phyloP scores from a whole-genome alignment of 2,329 filamentous ascomycete species.

The Cryphonectria naterciae region DNA sequence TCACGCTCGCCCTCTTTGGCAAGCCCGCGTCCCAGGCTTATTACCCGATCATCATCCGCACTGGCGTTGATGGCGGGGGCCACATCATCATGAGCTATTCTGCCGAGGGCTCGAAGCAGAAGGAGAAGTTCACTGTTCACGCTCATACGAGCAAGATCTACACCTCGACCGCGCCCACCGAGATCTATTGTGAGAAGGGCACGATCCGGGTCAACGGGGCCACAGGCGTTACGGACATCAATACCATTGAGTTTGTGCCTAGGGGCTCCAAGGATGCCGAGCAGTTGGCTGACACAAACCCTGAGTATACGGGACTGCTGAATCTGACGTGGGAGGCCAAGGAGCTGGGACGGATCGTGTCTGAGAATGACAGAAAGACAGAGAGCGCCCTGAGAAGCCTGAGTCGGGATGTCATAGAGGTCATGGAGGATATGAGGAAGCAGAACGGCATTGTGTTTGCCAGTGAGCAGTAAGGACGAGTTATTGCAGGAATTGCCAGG shows the following conservation, averaged over 20 bases:
- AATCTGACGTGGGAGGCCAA: conserved; percentile 28
- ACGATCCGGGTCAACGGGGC: conserved; percentile 25
- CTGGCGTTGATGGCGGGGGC: conserved; percentile 25
- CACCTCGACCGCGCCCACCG: conserved; percentile 28
- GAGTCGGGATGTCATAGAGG: conserved; percentile 23
- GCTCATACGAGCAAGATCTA: conserved; percentile 30
- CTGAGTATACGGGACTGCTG: conserved; percentile 24
- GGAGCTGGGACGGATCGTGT: conserved; percentile 21
- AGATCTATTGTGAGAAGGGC: conserved; percentile 29
- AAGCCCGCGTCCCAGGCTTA: conserved; percentile 25
- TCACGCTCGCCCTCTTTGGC: conserved; percentile 26
- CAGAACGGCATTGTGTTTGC: conserved; percentile 26
- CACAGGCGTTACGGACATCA: conserved; percentile 26
- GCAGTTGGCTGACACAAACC: conserved; percentile 23
- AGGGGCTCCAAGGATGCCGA: conserved; percentile 23
- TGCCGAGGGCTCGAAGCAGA: conserved; percentile 22
- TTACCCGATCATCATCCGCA: conserved; percentile 26
- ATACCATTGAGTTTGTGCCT: conserved; percentile 26
- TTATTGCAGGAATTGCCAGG: no score
- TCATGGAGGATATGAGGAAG: conserved; percentile 27
- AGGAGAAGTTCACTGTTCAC: conserved; percentile 27
- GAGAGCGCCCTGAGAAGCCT: conserved; percentile 19
- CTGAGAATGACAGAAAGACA: conserved; percentile 20
- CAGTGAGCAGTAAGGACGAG: conserved; percentile 16
- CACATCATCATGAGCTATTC: conserved; percentile 24